Conservation (phyloP, 305 asterid species). For the Nicotiana rustica region DNA sequence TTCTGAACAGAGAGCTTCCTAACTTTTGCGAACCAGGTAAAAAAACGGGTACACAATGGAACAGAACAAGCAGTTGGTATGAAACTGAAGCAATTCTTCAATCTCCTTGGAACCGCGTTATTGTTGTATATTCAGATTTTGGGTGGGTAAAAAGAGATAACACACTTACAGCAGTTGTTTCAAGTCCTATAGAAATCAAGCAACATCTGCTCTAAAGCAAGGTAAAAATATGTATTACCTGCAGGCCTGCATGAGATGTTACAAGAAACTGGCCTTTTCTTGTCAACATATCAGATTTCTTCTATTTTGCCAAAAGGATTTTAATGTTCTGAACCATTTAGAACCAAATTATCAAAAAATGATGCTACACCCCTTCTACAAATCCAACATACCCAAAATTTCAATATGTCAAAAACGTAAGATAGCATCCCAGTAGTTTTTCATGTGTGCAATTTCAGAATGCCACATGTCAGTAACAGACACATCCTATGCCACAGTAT, state of each 20-base stretch:
- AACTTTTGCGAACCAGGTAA: no score
- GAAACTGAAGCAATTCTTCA: background rate
- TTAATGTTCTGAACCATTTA: background rate
- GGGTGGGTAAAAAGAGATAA: background rate
- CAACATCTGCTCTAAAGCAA: background rate
- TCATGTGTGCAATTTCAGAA: background rate
- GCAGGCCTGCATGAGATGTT: slow-evolving; percentile 85
- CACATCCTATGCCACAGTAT: background rate
- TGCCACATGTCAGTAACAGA: background rate
- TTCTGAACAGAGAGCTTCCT: slow-evolving; percentile 2
- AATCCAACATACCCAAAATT: background rate
- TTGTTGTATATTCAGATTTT: background rate
- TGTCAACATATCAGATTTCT: background rate
- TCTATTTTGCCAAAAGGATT: background rate
- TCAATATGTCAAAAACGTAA: background rate
- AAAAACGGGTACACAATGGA: no score
- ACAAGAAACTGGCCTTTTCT: no score
- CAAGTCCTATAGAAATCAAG: background rate
- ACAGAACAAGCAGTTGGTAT: background rate
- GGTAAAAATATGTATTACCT: slow-evolving; percentile 47
- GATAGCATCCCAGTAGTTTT: background rate
- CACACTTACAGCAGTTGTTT: background rate
- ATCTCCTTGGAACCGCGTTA: background rate
- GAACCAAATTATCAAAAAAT: background rate
- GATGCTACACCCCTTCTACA: background rate